A percentile compares a stretch with the other conserved stretches of the same genome.
Conservation (phyloP, 2,329 filamentous ascomycete genomes). For the Fusarium armeniacum region DNA sequence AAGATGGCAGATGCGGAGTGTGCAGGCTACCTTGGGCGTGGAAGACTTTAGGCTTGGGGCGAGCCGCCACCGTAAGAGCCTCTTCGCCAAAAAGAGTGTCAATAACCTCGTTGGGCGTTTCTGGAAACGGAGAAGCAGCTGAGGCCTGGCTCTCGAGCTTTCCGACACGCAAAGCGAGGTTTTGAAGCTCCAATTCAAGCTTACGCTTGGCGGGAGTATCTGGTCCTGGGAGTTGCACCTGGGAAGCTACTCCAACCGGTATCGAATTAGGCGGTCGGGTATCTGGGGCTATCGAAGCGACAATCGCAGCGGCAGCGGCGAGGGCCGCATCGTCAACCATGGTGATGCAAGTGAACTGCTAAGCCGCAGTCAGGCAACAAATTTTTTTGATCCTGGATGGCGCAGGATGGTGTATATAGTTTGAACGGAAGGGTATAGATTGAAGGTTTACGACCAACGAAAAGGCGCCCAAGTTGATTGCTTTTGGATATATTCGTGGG, state of each 20-base stretch:
- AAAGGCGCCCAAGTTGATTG: constrained; percentile 14
- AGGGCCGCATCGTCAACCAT: constrained; percentile 70
- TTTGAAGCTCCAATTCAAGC: constrained; percentile 86
- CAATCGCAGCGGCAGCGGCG: constrained; percentile 66
- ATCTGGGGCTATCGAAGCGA: constrained; percentile 66
- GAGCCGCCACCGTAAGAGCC: constrained; percentile 61
- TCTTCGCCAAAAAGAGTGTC: constrained; percentile 74
- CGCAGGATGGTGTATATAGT: constrained; percentile 28
- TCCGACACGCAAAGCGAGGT: constrained; percentile 82
- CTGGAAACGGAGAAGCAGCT: constrained; percentile 74
- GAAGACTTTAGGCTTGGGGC: constrained; percentile 62
- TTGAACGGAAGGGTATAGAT: constrained; percentile 13
- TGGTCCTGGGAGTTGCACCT: constrained; percentile 81
- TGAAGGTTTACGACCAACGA: constrained; percentile 22
- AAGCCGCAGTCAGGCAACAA: constrained; percentile 48
- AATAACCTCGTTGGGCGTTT: constrained; percentile 83
- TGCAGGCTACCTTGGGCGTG: constrained; percentile 59
- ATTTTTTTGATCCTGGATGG: background rate
- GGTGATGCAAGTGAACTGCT: constrained; percentile 47
- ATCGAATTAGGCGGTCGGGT: constrained; percentile 57
- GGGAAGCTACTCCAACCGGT: constrained; percentile 59
- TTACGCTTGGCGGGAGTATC: constrained; percentile 80
- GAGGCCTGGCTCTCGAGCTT: constrained; percentile 84
- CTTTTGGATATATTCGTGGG: constrained; percentile 19
- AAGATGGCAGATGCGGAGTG: constrained; percentile 54